Evolutionary conservation across 2,329 filamentous ascomycete species (phyloP), one percentile per base, ranked within the genome.

Genomic region (Pestalotiopsis sp.): DNA sequence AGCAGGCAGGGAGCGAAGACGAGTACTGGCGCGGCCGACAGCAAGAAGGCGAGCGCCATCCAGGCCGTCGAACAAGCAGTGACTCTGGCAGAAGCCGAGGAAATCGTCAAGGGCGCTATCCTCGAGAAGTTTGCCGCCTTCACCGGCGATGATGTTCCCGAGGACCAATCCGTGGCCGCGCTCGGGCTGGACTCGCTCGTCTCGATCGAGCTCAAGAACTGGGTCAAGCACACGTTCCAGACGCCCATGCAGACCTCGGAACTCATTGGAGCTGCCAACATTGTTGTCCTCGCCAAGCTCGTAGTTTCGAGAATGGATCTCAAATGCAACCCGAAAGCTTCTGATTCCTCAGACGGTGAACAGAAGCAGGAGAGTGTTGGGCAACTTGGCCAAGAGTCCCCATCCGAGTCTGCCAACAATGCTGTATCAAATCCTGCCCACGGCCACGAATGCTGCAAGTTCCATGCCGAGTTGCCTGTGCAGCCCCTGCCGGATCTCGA

Each of bases 211-310:
- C 26, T 68, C 5, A 59, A 66, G 67, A 68, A 64, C 40, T 68
- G 67, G 67, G 39, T 63, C 35, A 57, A 58, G 52, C 73, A 69
- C 24, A 69, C 67, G 10, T 71, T 73, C 44, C 57, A 69, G 61
- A 60, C 68, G 6, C 66, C 67, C 14, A 22, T 73, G 22, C 71
- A 64, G 17, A 30, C 38, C 13, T 52, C 44, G 17, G 62, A 64
- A 20, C 64, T 73, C n/a, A 70, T 68, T 69, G 48, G 71, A 66
- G n/a, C 58, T 65, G 61, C 17, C 10, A 65, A 40, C 30, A 64
- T 67, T 7, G 7, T 67, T 1, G 59, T 39, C 3, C 38, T 67
- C 1, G 44, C 65, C 0, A 67, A 57, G 24, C 24, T 63, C 17
- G 20, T 67, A 11, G 65, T 67, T 17, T 67, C 65, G 11, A 55